These are phyloP conservation scores for Neofusicoccum umdonicola DNA, from an alignment of 2,329 filamentous ascomycete species.

Conservation along the genomic window DNA sequence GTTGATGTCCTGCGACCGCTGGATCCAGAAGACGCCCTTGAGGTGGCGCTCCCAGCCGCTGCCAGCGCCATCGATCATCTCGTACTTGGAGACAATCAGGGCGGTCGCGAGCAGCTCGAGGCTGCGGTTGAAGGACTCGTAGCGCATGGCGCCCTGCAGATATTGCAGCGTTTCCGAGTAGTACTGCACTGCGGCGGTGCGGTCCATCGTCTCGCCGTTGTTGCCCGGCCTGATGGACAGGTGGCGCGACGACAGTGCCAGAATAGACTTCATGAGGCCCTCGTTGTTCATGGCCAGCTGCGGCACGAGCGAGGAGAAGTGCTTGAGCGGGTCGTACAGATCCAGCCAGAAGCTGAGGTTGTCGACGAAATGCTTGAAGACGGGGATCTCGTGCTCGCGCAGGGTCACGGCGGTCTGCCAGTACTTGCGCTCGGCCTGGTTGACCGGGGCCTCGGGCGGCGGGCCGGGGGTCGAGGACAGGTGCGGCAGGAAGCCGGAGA, in stretches of 20 bases:
- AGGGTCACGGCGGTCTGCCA: slow-evolving; percentile 21
- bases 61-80: slow-evolving; percentile 62
- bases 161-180: slow-evolving; percentile 65
- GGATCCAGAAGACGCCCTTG: slow-evolving; percentile 65
- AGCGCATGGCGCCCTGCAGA: slow-evolving; percentile 58
- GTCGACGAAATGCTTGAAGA: slow-evolving; percentile 41
- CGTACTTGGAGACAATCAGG: slow-evolving; percentile 61
- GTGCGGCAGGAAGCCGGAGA: neutral
- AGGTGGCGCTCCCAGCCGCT: slow-evolving; percentile 62
- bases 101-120: slow-evolving; percentile 59
- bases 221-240: slow-evolving; percentile 40
- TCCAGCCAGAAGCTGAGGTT: slow-evolving; percentile 42
- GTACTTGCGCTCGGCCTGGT: slow-evolving; percentile 4
- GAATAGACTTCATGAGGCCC: slow-evolving; percentile 57
- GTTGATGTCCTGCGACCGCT: slow-evolving; percentile 60
- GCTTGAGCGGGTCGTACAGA: slow-evolving; percentile 42
- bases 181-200: slow-evolving; percentile 46
- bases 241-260: slow-evolving; percentile 57
- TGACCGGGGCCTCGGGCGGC: neutral
- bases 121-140: slow-evolving; percentile 57
- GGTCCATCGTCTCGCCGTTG: slow-evolving; percentile 26
- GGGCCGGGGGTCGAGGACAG: neutral
- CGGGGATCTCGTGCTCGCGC: slow-evolving; percentile 36
- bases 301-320: slow-evolving; percentile 32
- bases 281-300: slow-evolving; percentile 49